Evolutionary conservation across 306 rosid species (phyloP), one percentile per base, ranked within the genome.

Genomic region (Cicer pinnatifidum): DNA sequence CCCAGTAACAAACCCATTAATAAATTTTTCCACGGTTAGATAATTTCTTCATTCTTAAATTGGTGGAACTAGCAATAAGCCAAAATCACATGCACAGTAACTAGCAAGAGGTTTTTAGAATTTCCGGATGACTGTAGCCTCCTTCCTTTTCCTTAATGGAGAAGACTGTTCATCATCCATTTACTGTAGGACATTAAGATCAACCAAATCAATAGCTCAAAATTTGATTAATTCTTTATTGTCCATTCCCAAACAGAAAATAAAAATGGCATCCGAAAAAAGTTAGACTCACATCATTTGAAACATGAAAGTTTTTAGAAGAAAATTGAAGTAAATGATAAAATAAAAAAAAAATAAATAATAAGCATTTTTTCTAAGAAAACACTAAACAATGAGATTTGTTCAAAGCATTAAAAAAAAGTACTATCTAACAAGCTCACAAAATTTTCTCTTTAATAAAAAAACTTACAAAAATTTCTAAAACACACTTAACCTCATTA

Each of bases 131-230:
- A 84, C 9, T 76, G 87, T 84, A 84, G 87, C 82, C 82, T 84
- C 84, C 84, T 80, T 80, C 90, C 88, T 80, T 67, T 92, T 90
- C 81, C 71, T 66, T 66, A 71, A 82, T 74, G 89, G 83, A 84
- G 88, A 81, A 84, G 89, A 90, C 81, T 93, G 97, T 90, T 93
- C 98, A 82, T 83, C 97, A 82, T 80, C 95, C 96, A 53, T 53
- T 85, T 78, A 44, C 82, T 93, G 54, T 93, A 69, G 97, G 98
- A 89, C 96, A 84, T 45, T 41, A 83, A 81, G 88, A 79, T 11
- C 80, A 81, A 75, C 88, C 84, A 90, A 86, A 88, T 86, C 80
- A 77, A 77, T 37, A 58, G 52, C 93, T 90, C 88, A 23, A 69
- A 63, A 86, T 80, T 82, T 81, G 96, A 69, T 64, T 48, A 58